phyloP scores from a whole-genome alignment of 2,329 filamentous ascomycete genomes.

The Drechmeria coniospora region DNA sequence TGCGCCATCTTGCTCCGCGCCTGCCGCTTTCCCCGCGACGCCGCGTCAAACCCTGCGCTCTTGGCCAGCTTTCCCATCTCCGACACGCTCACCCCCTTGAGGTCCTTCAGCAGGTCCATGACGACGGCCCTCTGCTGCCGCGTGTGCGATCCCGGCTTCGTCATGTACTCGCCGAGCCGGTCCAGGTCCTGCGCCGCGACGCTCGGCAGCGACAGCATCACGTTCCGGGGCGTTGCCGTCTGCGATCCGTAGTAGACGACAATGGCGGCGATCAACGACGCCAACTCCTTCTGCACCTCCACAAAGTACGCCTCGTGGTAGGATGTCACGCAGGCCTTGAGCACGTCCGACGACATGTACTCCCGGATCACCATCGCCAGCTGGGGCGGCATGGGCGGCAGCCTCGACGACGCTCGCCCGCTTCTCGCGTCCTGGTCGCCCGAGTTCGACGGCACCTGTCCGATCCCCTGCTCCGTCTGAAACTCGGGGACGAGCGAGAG shows the following conservation, averaged over 20 bases:
- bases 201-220: constrained; percentile 68
- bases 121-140: constrained; percentile 69
- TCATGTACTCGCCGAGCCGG: constrained; percentile 43
- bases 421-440: constrained; percentile 12
- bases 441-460: constrained; percentile 5
- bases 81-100: constrained; percentile 82
- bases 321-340: constrained; percentile 79
- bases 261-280: constrained; percentile 73
- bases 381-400: constrained; percentile 31
- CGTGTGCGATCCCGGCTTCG: constrained; percentile 42
- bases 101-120: constrained; percentile 67
- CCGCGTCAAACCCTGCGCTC: constrained; percentile 22
- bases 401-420: constrained; percentile 13
- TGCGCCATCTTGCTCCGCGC: constrained; percentile 40
- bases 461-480: constrained; percentile 31
- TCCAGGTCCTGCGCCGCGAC: constrained; percentile 56
- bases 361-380: constrained; percentile 61
- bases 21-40: constrained; percentile 12
- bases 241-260: constrained; percentile 57
- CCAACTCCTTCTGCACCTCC: constrained; percentile 85
- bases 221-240: constrained; percentile 54
- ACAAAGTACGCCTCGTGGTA: constrained; percentile 95
- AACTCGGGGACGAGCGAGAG: constrained; percentile 76
- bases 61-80: constrained; percentile 76
- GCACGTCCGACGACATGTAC: constrained; percentile 76